These are phyloP conservation scores for Coemansia reversa DNA, from an alignment of 192 early-diverging fungal species.

Conservation along the genomic window DNA sequence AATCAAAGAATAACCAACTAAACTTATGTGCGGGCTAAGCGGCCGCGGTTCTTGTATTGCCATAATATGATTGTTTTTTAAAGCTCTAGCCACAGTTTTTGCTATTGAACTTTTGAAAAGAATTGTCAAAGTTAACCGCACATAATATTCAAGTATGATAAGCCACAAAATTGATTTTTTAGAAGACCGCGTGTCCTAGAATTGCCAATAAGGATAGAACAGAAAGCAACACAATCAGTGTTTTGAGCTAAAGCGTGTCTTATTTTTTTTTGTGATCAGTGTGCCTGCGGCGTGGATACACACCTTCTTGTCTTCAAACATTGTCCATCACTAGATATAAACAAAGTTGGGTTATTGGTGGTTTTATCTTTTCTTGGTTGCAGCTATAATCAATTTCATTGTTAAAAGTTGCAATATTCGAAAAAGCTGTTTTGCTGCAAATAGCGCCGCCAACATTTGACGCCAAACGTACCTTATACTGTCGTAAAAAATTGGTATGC, in stretches of 20 bases:
- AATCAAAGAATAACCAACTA: constrained; percentile 2
- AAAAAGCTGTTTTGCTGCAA: background rate
- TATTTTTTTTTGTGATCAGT: constrained; percentile 14
- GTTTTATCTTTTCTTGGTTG: background rate
- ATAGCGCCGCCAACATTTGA: background rate
- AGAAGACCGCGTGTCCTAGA: constrained; percentile 2
- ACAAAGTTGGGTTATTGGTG: background rate
- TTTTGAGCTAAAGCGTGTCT: constrained; percentile 6
- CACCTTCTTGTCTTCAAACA: constrained; percentile 2
- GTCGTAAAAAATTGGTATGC: background rate
- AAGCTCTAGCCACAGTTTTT: constrained; percentile 13
- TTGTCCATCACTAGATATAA: background rate
- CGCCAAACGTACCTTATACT: background rate
- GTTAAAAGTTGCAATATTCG: background rate
- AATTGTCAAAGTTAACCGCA: background rate
- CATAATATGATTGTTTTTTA: background rate
- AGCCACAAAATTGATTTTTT: constrained; percentile 10
- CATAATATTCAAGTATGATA: background rate
- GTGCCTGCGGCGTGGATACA: constrained; percentile 16
- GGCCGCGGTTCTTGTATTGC: constrained; percentile 2
- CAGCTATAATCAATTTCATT: background rate
- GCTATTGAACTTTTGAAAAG: background rate
- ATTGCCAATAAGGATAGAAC: background rate
- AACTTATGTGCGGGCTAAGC: constrained; percentile 1
- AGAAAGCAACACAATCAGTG: constrained; percentile 2